phyloP scores from a whole-genome alignment of 495 filamentous ascomycete species.

The Lasiosphaeriaceae sp. region DNA sequence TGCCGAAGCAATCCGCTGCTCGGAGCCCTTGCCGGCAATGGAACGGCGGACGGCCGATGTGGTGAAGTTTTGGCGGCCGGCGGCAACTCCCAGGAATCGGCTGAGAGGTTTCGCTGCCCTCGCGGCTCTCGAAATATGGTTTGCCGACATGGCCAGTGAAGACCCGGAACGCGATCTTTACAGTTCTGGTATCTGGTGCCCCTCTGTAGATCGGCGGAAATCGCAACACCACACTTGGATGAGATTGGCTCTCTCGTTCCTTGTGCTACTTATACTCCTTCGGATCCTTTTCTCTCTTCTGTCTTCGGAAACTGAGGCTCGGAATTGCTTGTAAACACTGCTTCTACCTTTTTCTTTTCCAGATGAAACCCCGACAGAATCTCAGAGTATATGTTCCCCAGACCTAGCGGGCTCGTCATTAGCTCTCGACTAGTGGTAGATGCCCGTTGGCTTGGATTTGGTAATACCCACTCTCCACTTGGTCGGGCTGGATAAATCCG shows the following conservation, averaged over 20 bases:
- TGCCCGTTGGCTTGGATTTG: conserved; percentile 6
- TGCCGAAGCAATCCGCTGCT: conserved; percentile 16
- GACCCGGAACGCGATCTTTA: conserved; percentile 10
- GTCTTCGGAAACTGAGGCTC: neutral
- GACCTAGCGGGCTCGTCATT: neutral
- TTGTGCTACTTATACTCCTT: neutral
- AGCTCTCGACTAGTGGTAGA: neutral
- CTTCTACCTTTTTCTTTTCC: too few species aligned
- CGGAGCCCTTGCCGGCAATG: conserved; percentile 7
- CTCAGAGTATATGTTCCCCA: too few species aligned
- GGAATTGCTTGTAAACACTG: too few species aligned
- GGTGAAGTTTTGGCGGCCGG: conserved; percentile 19
- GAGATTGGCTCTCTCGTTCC: conserved; percentile 8
- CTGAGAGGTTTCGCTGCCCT: conserved; percentile 28
- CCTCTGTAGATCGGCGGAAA: conserved; percentile 10
- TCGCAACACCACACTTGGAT: conserved; percentile 8
- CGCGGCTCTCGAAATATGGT: conserved; percentile 20
- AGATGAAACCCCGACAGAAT: too few species aligned
- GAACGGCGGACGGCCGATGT: conserved; percentile 20
- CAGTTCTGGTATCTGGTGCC: neutral
- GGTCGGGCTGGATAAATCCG: neutral
- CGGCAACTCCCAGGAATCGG: conserved; percentile 17
- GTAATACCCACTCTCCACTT: conserved; percentile 13
- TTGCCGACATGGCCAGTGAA: conserved; percentile 29
- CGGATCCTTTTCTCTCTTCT: neutral